Evolutionary conservation across 805 yeast species (phyloP), one percentile per base, ranked within the genome.

Genomic region (Saccharomycopsis capsularis): DNA sequence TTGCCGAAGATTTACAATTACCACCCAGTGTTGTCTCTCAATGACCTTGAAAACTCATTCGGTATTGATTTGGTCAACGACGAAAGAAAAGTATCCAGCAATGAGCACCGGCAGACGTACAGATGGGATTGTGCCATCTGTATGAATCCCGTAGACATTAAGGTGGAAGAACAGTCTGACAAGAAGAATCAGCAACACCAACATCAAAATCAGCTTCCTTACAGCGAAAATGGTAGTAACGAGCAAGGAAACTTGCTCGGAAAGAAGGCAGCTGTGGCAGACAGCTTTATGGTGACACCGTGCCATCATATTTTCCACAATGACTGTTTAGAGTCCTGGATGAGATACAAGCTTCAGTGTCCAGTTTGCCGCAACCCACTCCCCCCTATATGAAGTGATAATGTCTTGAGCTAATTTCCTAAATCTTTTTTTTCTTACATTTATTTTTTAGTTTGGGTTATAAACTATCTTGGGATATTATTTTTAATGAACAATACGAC

Each of bases 281-380:
- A 78, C 55, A 65, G 68, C 11, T 83, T 81, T 59, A 83, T 85
- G 93, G 78, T 88, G 2, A 87, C 98, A 0, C 97, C 97, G 1
- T 90, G 98, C 64, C 73, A 80, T 38, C 98, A 90, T 63, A 79
- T 88, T 7, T 91, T 89, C 75, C 97, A 90, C 61, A 75, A 87
- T 1, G 81, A 76, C n/a, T 90, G 98, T 66, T 68, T 91, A 55
- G 95, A 86, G 60, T 79, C 76, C 54, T 91, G 97, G 97, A 88
- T 91, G 96, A 78, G 81, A 62, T 85, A 87, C 62, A 86, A 89
- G 59, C 66, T 91, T 44, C 96, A 89, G 60, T 91, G 98, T 66
- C 98, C 98, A 0, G 90, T 89, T 4, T 91, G 98, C 65, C 75
- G 97, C 59, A 78, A 79, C 48, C 76, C 87, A 21, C 67, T 91